Conservation (phyloP, 2,329 filamentous ascomycete species). For the Raffaelea deltoideospora region DNA sequence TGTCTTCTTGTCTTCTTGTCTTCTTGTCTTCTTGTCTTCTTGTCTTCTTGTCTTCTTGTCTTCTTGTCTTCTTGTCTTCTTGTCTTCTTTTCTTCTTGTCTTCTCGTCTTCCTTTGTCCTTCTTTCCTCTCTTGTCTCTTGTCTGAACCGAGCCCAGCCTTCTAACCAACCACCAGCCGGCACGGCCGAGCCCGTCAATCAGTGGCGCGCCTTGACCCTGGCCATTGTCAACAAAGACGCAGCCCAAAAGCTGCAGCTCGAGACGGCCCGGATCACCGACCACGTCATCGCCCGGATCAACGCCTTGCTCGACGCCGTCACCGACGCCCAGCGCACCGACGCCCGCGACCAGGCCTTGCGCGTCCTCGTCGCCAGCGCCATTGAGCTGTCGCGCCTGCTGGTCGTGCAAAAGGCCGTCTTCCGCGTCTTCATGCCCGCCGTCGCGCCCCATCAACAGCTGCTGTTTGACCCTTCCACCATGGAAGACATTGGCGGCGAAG, state of each 20-base stretch:
- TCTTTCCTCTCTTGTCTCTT: not conserved
- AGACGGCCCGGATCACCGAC: constrained; percentile 28
- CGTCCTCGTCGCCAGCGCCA: constrained; percentile 33
- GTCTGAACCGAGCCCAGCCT: too few species aligned
- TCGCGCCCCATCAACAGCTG: constrained; percentile 35
- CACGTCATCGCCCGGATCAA: constrained; percentile 31
- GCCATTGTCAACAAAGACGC: constrained; percentile 41
- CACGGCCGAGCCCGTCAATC: constrained; percentile 31
- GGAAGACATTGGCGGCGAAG: constrained; percentile 49
- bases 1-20: too few species aligned
- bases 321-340: constrained; percentile 11
- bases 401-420: constrained; percentile 44
- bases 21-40: not conserved
- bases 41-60: not conserved
- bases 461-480: constrained; percentile 44
- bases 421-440: constrained; percentile 36
- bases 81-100: not conserved
- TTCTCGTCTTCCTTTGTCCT: not conserved
- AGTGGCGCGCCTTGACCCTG: constrained; percentile 52
- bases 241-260: constrained; percentile 25
- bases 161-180: constrained; percentile 3
- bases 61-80: not conserved
- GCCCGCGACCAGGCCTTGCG: constrained; percentile 37
- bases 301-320: constrained; percentile 32
- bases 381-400: constrained; percentile 41